These are phyloP conservation scores for Mycosphaerella arachidis DNA, from an alignment of 2,329 filamentous ascomycete genomes.

Conservation along the genomic window DNA sequence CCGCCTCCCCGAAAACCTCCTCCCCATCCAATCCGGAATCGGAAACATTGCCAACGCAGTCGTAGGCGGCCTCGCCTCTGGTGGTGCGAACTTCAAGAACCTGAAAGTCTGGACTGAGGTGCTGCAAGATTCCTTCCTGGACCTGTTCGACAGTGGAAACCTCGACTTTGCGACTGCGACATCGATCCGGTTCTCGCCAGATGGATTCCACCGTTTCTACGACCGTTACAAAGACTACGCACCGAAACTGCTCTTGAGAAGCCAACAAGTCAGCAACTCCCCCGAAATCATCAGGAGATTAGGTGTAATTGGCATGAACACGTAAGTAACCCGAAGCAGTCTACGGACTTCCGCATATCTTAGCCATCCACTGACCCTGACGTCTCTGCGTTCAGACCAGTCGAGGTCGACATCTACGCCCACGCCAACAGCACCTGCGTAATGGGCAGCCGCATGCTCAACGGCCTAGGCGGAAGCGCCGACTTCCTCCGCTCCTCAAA, in stretches of 20 bases:
- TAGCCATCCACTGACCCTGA: too few species aligned
- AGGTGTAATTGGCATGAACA: slow-evolving; percentile 92
- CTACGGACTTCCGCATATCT: too few species aligned
- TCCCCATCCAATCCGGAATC: slow-evolving; percentile 82
- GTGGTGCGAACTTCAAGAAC: slow-evolving; percentile 73
- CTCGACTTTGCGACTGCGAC: slow-evolving; percentile 88
- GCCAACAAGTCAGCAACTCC: slow-evolving; percentile 83
- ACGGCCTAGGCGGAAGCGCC: slow-evolving; percentile 75
- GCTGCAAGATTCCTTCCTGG: slow-evolving; percentile 86
- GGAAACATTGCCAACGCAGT: slow-evolving; percentile 93
- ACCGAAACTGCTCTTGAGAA: slow-evolving; percentile 76
- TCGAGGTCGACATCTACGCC: slow-evolving; percentile 91
- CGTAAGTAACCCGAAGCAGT: slow-evolving; percentile 30
- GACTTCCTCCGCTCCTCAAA: slow-evolving; percentile 76
- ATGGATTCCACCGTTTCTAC: slow-evolving; percentile 89
- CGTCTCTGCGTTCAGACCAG: slow-evolving; percentile 44
- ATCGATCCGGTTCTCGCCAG: slow-evolving; percentile 83
- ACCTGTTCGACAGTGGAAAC: slow-evolving; percentile 83
- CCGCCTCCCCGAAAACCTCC: slow-evolving; percentile 69
- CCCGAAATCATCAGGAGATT: slow-evolving; percentile 85
- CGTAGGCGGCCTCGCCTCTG: slow-evolving; percentile 71
- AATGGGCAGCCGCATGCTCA: slow-evolving; percentile 82
- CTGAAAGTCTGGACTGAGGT: slow-evolving; percentile 93
- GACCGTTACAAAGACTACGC: slow-evolving; percentile 76
- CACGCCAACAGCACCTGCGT: slow-evolving; percentile 89